Conservation (phyloP, 116 monocot species). For the Iris pallida region DNA sequence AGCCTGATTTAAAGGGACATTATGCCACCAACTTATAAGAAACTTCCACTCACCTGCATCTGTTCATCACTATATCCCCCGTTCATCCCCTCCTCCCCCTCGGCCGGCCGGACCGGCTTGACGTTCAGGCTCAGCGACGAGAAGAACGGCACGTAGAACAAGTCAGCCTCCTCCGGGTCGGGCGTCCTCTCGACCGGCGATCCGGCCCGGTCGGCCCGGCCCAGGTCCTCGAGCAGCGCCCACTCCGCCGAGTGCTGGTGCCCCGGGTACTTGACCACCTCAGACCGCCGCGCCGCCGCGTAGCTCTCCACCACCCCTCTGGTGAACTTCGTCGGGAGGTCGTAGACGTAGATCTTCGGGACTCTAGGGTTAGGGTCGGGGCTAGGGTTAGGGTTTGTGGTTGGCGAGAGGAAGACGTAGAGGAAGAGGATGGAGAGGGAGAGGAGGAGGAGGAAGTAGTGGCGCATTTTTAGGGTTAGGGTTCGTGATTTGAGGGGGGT, state of each 20-base stretch:
- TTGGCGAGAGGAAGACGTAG: conserved; percentile 9
- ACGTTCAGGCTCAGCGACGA: conserved; percentile 83
- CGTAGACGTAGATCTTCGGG: conserved; percentile 75
- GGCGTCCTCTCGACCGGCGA: conserved; percentile 31
- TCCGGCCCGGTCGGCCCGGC: conserved; percentile 15
- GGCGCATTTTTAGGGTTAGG: conserved; percentile 16
- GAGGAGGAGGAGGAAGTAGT: conserved; percentile 15
- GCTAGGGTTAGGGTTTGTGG: background rate
- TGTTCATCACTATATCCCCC: conserved; percentile 59
- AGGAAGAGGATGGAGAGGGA: conserved; percentile 10
- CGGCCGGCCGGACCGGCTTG: conserved; percentile 51
- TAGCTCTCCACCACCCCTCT: conserved; percentile 71
- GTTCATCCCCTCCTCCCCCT: background rate
- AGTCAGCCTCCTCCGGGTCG: conserved; percentile 68
- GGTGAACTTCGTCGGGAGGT: conserved; percentile 74
- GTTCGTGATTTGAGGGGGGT: conserved; percentile 2
- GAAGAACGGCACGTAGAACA: conserved; percentile 93
- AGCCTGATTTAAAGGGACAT: too few species aligned
- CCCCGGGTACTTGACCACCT: conserved; percentile 54
- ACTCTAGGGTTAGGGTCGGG: background rate
- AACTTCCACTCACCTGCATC: conserved; percentile 39
- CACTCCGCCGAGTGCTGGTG: conserved; percentile 97
- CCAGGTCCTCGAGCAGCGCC: conserved; percentile 61
- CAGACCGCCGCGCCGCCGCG: conserved; percentile 40
- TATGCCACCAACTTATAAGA: too few species aligned